These are phyloP conservation scores for Candida sp. DNA, from an alignment of 1,139 yeast species.

Conservation along the genomic window DNA sequence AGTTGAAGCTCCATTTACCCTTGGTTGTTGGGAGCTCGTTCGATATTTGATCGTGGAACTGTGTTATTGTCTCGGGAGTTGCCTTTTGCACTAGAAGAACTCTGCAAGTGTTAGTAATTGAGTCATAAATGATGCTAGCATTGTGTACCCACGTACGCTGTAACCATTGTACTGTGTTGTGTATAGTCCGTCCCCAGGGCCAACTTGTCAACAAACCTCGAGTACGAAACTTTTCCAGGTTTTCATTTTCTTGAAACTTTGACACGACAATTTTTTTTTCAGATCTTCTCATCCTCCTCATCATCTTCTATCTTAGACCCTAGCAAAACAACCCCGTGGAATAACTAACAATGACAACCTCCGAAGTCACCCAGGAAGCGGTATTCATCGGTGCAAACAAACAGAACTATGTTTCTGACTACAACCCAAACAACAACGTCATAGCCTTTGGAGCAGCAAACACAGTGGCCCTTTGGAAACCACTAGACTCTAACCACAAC, in stretches of 20 bases:
- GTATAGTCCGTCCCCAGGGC: too few relatives aligned
- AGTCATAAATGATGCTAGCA: not conserved
- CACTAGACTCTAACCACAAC: slow-evolving; percentile 37
- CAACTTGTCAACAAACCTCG: too few relatives aligned
- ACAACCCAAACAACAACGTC: slow-evolving; percentile 35
- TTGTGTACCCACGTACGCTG: slow-evolving; percentile 30
- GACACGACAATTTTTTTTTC: not conserved
- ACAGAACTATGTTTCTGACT: slow-evolving; percentile 72
- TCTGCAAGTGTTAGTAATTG: slow-evolving; percentile 15
- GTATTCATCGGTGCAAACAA: slow-evolving; percentile 82
- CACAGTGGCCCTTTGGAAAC: slow-evolving; percentile 78
- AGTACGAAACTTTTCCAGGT: not conserved
- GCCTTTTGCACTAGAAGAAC: slow-evolving; percentile 60
- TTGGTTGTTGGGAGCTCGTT: slow-evolving; percentile 62
- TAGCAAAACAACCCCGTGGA: not conserved
- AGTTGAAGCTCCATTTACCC: slow-evolving; percentile 69
- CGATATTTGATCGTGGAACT: slow-evolving; percentile 67
- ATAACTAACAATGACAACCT: slow-evolving; percentile 3
- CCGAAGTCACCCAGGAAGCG: slow-evolving; percentile 45
- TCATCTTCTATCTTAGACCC: not conserved
- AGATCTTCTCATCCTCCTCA: slow-evolving; percentile 1
- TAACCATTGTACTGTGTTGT: slow-evolving; percentile 22
- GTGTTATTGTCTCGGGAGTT: slow-evolving; percentile 66
- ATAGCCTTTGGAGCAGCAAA: slow-evolving; percentile 82
- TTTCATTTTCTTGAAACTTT: not conserved